Base-by-base conservation (phyloP, 2,329 filamentous ascomycete genomes). In the Trichoderma sp. region DNA sequence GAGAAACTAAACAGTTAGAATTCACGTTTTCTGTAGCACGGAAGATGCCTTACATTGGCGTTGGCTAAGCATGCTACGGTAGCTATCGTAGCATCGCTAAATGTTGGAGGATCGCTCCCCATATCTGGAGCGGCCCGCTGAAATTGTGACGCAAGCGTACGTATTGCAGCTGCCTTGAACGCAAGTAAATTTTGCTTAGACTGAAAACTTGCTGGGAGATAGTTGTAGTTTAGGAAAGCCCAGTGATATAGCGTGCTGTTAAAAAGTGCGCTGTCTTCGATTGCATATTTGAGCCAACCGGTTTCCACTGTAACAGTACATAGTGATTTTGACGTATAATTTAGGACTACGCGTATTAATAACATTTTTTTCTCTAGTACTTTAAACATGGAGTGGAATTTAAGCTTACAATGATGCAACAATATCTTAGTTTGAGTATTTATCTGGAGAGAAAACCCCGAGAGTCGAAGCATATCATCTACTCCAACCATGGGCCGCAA, bases 271-370 rank as follows among this genome's bases (percentile, higher is more conserved):
- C 21, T 26, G 28, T 51, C 43, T 24, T 51, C 18, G 1, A 61
- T 32, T 2, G 59, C 59, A 13, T 61, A 61, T 13, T 51, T 61
- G 8, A 61, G 59, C 59, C 59, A 61, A n/a, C 59, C 59, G 24
- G 59, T 61, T 30, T 61, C 59, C 13, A 43, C 59, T 14, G 59
- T 61, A 16, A 61, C 43, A 61, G 39, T 61, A 61, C 59, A 61
- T 28, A 61, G 16, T 2, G 59, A 51, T 51, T 61, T 61, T 14
- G 59, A 61, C n/a, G 26, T 49, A 21, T 61, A 18, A 51, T 61
- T 51, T 28, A 61, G 11, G 28, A 61, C 59, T 61, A 16, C 18
- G 13, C 32, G 4, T 8, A 14, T 61, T 13, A 61, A 13, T 30
- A 46, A n/a, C 7, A 8, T 3, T 43, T 18, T 3, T n/a, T 4